Evolutionary conservation across 805 yeast genomes (phyloP), one percentile per base, ranked within the genome.

Genomic region (Sugiyamaella qingdaonensis): DNA sequence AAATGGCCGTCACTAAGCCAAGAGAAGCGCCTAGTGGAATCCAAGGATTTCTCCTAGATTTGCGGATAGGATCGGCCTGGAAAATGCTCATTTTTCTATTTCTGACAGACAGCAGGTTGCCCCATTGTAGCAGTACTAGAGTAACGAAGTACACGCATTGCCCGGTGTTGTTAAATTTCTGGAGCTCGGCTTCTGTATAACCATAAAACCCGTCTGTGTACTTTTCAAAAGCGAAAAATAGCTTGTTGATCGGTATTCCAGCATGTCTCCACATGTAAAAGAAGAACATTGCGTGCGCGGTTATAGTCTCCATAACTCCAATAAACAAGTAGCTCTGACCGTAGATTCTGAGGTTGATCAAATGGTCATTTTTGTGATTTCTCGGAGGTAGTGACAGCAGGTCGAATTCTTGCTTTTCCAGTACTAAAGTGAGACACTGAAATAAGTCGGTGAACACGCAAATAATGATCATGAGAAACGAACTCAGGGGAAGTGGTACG

Each of bases 401-500:
- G 56, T 77, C 75, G 41, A 63, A 66, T 59, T 78, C 81, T 24
- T 70, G 70, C 44, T 68, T 56, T 60, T 78, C 80, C 61, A 72
- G 75, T 33, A 77, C 75, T 55, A 78, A 61, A 4, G 72, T 65
- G 33, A 76, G 69, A 4, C 80, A 77, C 42, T 71, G 75, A 29
- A 67, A 66, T 63, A 78, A 73, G 57, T 78, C 81, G 4, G 81
- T 76, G 41, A 75, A 61, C 57, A 77, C 72, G 58, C 75, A 73
- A 49, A 78, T 76, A n/a, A 78, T 70, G 53, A 78, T 77, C 81
- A 78, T 78, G 52, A 67, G 64, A 63, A 78, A 76, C 4, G 79
- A 75, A 2, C 80, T 74, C 42, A 78, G 62, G 60, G 72, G 67
- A 61, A 74, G 80, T 1, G 82, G 82, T 52, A 74, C 58, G 9